Conservation (phyloP, 495 filamentous ascomycete species). For the Aspergillus sclerotioniger region DNA sequence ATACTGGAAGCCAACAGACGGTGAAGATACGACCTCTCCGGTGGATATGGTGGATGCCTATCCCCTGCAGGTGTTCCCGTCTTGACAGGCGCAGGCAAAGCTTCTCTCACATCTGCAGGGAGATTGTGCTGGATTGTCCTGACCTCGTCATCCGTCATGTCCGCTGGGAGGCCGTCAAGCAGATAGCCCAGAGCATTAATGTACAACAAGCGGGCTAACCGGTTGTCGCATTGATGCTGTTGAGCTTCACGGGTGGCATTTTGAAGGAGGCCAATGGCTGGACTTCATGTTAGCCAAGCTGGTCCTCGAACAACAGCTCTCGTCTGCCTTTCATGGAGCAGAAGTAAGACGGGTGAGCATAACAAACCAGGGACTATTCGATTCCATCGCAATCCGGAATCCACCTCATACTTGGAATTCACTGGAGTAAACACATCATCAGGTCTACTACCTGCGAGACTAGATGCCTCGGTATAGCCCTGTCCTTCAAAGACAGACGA, state of each 20-base stretch:
- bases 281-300: slow-evolving; percentile 2
- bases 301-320: background rate
- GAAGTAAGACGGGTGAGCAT: background rate
- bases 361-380: slow-evolving; percentile 39
- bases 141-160: slow-evolving; percentile 48
- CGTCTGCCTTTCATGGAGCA: background rate
- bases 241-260: slow-evolving; percentile 42
- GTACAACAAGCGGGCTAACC: slow-evolving; percentile 63
- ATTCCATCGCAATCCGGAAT: slow-evolving; percentile 44
- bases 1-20: slow-evolving; percentile 55
- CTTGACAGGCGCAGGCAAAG: slow-evolving; percentile 8
- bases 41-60: background rate
- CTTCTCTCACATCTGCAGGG: slow-evolving; percentile 27
- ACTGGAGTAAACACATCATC: slow-evolving; percentile 3
- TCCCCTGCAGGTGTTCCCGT: background rate
- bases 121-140: slow-evolving; percentile 28
- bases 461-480: slow-evolving; percentile 14
- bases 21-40: slow-evolving; percentile 52
- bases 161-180: slow-evolving; percentile 59
- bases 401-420: slow-evolving; percentile 30
- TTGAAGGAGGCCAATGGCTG: slow-evolving; percentile 41
- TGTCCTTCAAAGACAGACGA: slow-evolving; percentile 13
- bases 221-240: slow-evolving; percentile 33
- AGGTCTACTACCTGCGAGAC: background rate
- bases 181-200: slow-evolving; percentile 65